Base-by-base conservation (phyloP, 148 eudicot species). In the Cornus kousa region DNA sequence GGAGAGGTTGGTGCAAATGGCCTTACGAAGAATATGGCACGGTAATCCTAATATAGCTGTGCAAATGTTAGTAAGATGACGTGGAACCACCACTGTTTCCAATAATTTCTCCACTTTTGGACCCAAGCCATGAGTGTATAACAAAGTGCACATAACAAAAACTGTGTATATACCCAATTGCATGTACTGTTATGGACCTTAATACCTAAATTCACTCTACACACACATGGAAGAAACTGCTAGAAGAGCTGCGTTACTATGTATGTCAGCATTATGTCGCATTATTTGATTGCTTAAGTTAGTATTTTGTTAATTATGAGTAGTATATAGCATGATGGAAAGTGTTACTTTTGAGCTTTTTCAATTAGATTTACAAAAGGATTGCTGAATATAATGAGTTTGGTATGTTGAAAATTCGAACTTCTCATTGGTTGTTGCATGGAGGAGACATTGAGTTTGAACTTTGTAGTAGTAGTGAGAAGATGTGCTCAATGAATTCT, bases 211-310 rank as follows among this genome's bases (percentile, higher is more conserved):
- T 1, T 12, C 62, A 17, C 62, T 13, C 13, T 0, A 17, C 13
- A 12, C 7, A 43, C 48, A 43, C 6, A n/a, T 39, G 3, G 43
- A 67, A 28, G 17, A 13, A 67, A 67, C 5, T 3, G 9, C 9
- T 4, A 1, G 28, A 28, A 31, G 6, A 28, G 28, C 31, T 14
- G 9, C 9, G 39, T 16, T 31, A 11, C 9, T 35, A 13, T 68
- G 11, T 60, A 60, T n/a, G 77, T 60, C 35, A n/a, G 68, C 31
- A 46, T 59, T 74, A 40, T 48, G n/a, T 74, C 77, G 59, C 31
- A 46, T 33, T 59, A 1, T 28, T 57, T 57, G 76, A 55, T 57
- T 55, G n/a, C 68, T 74, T 33, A 19, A 59, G 50, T 5, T 43
- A 43, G n/a, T 43, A 5, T 43, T 43, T 43, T 43, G 48, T 43